These are phyloP conservation scores for Decorospora gaudefroyi DNA, from an alignment of 2,329 filamentous ascomycete genomes.

Conservation along the genomic window DNA sequence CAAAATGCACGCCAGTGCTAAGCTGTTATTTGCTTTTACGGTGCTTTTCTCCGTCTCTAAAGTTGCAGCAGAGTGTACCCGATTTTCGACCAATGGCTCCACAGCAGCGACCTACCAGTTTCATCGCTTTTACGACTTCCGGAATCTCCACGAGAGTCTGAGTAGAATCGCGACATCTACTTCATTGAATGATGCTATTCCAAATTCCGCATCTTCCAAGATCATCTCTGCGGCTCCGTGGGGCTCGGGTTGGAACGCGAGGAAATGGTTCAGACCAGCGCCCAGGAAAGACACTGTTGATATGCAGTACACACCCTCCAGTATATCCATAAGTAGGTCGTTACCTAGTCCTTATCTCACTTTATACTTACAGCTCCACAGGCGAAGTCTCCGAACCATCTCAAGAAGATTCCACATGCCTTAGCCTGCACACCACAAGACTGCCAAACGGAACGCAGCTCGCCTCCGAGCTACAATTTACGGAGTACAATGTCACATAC, in stretches of 20 bases:
- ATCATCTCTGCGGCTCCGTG: conserved; percentile 11
- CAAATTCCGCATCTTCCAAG: conserved; percentile 9
- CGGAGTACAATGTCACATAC: conserved; percentile 15
- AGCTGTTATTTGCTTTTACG: conserved; percentile 1
- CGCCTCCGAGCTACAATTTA: conserved; percentile 14
- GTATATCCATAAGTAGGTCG: conserved; percentile 15
- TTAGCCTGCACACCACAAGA: conserved; percentile 11
- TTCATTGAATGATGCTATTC: neutral
- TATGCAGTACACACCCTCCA: conserved; percentile 10
- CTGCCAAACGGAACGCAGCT: conserved; percentile 8
- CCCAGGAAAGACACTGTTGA: conserved; percentile 2
- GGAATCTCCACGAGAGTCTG: neutral
- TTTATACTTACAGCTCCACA: neutral
- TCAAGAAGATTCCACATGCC: conserved; percentile 2
- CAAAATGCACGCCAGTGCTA: too few species aligned
- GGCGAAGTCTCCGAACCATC: neutral
- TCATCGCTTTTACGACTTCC: conserved; percentile 26
- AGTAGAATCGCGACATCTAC: neutral
- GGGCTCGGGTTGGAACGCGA: conserved; percentile 12
- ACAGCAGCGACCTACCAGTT: conserved; percentile 16
- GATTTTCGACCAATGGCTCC: conserved; percentile 17
- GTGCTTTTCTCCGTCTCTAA: neutral
- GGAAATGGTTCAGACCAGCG: conserved; percentile 9
- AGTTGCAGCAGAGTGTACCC: conserved; percentile 11
- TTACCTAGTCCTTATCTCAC: too few species aligned